A percentile compares a stretch with the other conserved stretches of the same genome.
Conservation (phyloP, 2,329 filamentous ascomycete genomes). For the Tricladium varicosporioides region DNA sequence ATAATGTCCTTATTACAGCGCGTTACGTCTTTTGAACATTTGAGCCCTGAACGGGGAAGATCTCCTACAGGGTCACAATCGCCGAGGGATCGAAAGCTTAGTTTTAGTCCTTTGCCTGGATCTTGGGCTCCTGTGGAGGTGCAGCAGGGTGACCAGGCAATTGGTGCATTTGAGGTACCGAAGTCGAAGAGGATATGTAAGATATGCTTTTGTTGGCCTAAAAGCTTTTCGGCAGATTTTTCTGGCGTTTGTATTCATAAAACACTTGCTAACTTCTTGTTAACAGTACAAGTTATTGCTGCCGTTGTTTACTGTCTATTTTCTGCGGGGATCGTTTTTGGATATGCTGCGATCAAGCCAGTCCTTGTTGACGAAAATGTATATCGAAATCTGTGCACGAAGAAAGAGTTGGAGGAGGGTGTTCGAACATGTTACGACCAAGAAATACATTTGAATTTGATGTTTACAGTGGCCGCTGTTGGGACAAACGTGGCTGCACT, state of each 20-base stretch:
- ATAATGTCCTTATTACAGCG: constrained; percentile 27
- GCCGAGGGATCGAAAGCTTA: constrained; percentile 24
- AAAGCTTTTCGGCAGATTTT: too few species aligned
- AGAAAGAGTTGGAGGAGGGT: constrained; percentile 47
- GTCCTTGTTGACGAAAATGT: constrained; percentile 72
- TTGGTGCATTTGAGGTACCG: constrained; percentile 40
- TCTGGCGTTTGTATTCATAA: neutral
- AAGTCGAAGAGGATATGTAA: constrained; percentile 35
- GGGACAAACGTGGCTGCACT: constrained; percentile 84
- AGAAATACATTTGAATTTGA: constrained; percentile 73
- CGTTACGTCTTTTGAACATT: constrained; percentile 28
- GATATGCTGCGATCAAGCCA: constrained; percentile 82
- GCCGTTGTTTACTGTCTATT: constrained; percentile 74
- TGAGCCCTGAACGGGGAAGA: constrained; percentile 24
- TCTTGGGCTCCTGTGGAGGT: constrained; percentile 20
- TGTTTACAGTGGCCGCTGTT: constrained; percentile 89
- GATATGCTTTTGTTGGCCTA: neutral
- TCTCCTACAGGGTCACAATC: constrained; percentile 17
- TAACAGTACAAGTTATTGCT: constrained; percentile 63
- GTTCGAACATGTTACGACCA: constrained; percentile 56
- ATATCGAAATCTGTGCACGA: constrained; percentile 63
- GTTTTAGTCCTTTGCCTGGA: constrained; percentile 26
- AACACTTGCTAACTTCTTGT: neutral
- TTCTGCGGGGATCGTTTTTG: constrained; percentile 77
- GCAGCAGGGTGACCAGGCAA: constrained; percentile 16